Conservation (phyloP, 768 basidiomycete genomes). For the Calocera viscosa region DNA sequence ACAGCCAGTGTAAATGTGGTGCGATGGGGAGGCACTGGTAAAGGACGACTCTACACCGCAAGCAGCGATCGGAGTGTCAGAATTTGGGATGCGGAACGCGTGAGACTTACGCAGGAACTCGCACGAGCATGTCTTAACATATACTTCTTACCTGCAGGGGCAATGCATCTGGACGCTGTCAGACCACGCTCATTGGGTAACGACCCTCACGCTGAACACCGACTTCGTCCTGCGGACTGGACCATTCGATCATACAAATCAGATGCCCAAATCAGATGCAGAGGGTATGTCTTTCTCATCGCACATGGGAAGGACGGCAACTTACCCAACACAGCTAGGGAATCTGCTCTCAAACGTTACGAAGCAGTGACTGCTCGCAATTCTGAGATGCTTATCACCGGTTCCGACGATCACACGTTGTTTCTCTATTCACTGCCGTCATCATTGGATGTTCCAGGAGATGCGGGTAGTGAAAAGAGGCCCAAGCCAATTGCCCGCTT, state of each 20-base stretch:
- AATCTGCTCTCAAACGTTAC: slow-evolving; percentile 66
- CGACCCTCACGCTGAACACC: slow-evolving; percentile 86
- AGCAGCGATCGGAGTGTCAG: slow-evolving; percentile 88
- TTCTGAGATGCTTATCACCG: background rate
- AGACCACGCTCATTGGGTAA: slow-evolving; percentile 99
- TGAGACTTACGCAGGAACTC: slow-evolving; percentile 26
- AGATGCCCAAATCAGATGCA: slow-evolving; percentile 62
- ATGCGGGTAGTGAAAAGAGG: slow-evolving; percentile 26
- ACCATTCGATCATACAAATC: slow-evolving; percentile 80
- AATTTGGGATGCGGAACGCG: slow-evolving; percentile 81
- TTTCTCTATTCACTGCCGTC: slow-evolving; percentile 8
- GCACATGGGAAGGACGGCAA: background rate
- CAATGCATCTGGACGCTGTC: slow-evolving; percentile 71
- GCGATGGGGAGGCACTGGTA: slow-evolving; percentile 83
- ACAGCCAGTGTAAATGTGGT: slow-evolving; percentile 90
- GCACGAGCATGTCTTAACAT: background rate
- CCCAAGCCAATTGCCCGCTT: slow-evolving; percentile 57
- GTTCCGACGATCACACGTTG: background rate
- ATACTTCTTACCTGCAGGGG: slow-evolving; percentile 40
- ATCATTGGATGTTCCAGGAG: background rate
- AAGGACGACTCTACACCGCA: slow-evolving; percentile 82
- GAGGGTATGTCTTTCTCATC: slow-evolving; percentile 47
- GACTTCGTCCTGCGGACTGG: slow-evolving; percentile 92
- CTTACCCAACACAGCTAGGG: slow-evolving; percentile 44
- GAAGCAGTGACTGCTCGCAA: slow-evolving; percentile 35